phyloP scores from a whole-genome alignment of 2,329 filamentous ascomycete genomes.

The Aspergillus oerlinghausenensis region DNA sequence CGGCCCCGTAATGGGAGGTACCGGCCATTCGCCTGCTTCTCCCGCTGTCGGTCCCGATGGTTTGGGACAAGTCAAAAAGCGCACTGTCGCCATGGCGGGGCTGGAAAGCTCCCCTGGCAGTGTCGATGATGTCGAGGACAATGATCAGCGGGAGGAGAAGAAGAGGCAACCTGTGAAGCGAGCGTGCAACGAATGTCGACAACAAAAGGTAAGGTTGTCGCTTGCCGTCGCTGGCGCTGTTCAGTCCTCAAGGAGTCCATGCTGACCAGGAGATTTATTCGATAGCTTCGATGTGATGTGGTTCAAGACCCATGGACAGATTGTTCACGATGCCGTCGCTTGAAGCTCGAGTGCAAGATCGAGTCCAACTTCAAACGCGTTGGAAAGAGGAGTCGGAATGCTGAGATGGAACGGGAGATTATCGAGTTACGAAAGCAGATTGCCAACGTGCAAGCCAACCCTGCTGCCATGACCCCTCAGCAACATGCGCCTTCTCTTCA shows the following conservation, averaged over 20 bases:
- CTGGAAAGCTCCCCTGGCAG: conserved; percentile 46
- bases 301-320: conserved; percentile 59
- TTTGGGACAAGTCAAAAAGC: conserved; percentile 35
- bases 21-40: conserved; percentile 22
- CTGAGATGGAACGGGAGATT: conserved; percentile 58
- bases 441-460: conserved; percentile 30
- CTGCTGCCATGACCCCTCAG: conserved; percentile 18
- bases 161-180: conserved; percentile 51
- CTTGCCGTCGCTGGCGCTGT: neutral
- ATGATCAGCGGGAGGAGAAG: conserved; percentile 39
- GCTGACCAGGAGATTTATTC: conserved; percentile 7
- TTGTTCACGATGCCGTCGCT: conserved; percentile 59
- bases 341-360: conserved; percentile 61
- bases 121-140: conserved; percentile 43
- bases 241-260: neutral
- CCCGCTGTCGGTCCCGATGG: conserved; percentile 24
- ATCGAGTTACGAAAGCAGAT: conserved; percentile 48
- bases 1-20: conserved; percentile 35
- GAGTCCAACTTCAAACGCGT: conserved; percentile 66
- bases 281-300: conserved; percentile 63
- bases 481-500: conserved; percentile 16
- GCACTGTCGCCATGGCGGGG: conserved; percentile 40
- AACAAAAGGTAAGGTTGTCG: conserved; percentile 56
- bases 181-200: conserved; percentile 65
- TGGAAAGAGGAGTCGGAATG: conserved; percentile 62